These are phyloP conservation scores for Cyanodermella asteris DNA, from an alignment of 2,329 filamentous ascomycete genomes.

Conservation along the genomic window DNA sequence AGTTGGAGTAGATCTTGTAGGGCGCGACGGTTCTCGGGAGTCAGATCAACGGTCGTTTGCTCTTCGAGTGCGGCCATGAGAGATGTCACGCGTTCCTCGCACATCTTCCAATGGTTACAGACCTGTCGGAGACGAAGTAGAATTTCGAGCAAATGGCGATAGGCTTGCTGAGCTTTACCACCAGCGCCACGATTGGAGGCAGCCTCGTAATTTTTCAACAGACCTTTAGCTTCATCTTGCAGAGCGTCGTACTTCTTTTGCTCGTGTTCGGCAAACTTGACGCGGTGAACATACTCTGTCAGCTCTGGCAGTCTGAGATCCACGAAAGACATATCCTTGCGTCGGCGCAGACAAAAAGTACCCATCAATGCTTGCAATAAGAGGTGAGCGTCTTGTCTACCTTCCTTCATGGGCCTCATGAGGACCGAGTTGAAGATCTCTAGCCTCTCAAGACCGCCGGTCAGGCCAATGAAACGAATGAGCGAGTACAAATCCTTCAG, in stretches of 20 bases:
- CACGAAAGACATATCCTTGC: conserved; percentile 75
- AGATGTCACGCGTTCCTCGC: conserved; percentile 50
- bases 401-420: conserved; percentile 41
- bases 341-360: conserved; percentile 59
- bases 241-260: conserved; percentile 45
- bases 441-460: conserved; percentile 50
- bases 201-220: conserved; percentile 37
- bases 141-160: conserved; percentile 58
- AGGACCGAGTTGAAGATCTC: conserved; percentile 54
- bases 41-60: conserved; percentile 46
- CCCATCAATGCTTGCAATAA: conserved; percentile 57
- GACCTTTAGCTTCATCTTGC: conserved; percentile 51
- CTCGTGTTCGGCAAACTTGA: conserved; percentile 53
- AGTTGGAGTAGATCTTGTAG: conserved; percentile 57
- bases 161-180: conserved; percentile 28
- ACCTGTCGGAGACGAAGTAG: conserved; percentile 64
- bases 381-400: conserved; percentile 34
- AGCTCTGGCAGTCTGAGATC: conserved; percentile 59
- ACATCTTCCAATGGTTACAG: conserved; percentile 77
- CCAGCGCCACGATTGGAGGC: conserved; percentile 18
- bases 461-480: conserved; percentile 53
- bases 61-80: conserved; percentile 48
- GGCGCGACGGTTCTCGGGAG: conserved; percentile 46
- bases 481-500: conserved; percentile 64
- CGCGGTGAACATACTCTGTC: conserved; percentile 53